These are phyloP conservation scores for Malus sylvestris DNA, from an alignment of 306 rosid species.

Conservation along the genomic window DNA sequence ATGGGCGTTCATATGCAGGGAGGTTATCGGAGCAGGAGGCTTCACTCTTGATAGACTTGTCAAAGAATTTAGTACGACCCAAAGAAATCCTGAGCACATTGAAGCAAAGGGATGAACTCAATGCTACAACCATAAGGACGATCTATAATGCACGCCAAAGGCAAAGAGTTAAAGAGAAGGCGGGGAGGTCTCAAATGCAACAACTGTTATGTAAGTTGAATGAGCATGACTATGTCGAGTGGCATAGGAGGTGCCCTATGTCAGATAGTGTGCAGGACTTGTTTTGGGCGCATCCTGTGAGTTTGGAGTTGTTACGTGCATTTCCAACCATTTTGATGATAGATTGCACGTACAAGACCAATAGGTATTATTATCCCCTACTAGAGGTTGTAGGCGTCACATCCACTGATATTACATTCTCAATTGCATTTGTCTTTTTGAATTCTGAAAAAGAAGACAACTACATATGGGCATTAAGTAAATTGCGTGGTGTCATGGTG, in stretches of 20 bases:
- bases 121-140: constrained; percentile 20
- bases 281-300: constrained; percentile 17
- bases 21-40: constrained; percentile 14
- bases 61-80: constrained; percentile 23
- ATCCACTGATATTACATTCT: constrained; percentile 11
- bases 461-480: constrained; percentile 5
- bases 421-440: constrained; percentile 3
- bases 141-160: constrained; percentile 27
- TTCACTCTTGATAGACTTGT: constrained; percentile 16
- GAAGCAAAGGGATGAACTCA: constrained; percentile 22
- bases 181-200: constrained; percentile 19
- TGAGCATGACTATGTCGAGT: constrained; percentile 3
- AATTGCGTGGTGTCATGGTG: not conserved
- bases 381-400: constrained; percentile 5
- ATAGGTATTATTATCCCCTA: not conserved
- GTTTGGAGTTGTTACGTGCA: constrained; percentile 1
- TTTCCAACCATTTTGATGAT: not conserved
- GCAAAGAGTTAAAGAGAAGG: constrained; percentile 18
- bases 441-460: constrained; percentile 4
- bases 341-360: constrained; percentile 7
- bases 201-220: constrained; percentile 13
- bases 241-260: constrained; percentile 1
- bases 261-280: constrained; percentile 6
- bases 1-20: constrained; percentile 23
- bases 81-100: constrained; percentile 23